Evolutionary conservation across 805 yeast genomes (phyloP).

Genomic region (Hyphopichia homilentoma): DNA sequence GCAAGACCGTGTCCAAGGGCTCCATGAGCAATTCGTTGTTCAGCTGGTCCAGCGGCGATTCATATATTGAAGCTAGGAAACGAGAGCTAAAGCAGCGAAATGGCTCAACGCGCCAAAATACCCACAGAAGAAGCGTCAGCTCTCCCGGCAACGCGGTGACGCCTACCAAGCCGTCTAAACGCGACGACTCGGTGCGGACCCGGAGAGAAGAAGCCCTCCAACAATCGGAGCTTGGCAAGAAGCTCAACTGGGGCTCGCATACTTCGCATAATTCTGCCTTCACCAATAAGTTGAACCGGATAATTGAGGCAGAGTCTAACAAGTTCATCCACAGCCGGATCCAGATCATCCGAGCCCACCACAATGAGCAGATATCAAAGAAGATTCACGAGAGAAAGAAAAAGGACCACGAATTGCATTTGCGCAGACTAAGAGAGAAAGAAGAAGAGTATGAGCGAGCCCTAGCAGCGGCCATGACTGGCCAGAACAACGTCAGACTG

Average conservation of each 20-base stretch:
- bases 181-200: neutral
- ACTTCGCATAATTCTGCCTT: conserved; percentile 14
- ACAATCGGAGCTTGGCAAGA: neutral
- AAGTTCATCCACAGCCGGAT: conserved; percentile 37
- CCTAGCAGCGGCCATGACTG: conserved; percentile 22
- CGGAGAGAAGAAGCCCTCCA: conserved; percentile 2
- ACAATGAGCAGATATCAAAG: conserved; percentile 31
- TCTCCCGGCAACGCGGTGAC: conserved; percentile 3
- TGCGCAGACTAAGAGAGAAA: conserved; percentile 29
- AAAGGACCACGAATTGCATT: conserved; percentile 35
- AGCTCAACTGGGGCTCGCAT: conserved; percentile 5
- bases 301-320: conserved; percentile 35
- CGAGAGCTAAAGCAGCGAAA: conserved; percentile 15
- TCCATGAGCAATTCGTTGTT: conserved; percentile 30
- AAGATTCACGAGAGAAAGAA: conserved; percentile 36
- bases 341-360: conserved; percentile 34
- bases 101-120: no score
- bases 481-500: conserved; percentile 15
- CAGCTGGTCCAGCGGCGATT: conserved; percentile 42
- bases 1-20: conserved; percentile 2
- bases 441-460: conserved; percentile 38
- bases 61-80: conserved; percentile 31
- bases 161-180: conserved; percentile 2
- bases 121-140: neutral
- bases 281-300: conserved; percentile 20